Evolutionary conservation across 768 basidiomycete species (phyloP), one percentile per base, ranked within the genome.

Genomic region (Neoboletus brunneissimus): DNA sequence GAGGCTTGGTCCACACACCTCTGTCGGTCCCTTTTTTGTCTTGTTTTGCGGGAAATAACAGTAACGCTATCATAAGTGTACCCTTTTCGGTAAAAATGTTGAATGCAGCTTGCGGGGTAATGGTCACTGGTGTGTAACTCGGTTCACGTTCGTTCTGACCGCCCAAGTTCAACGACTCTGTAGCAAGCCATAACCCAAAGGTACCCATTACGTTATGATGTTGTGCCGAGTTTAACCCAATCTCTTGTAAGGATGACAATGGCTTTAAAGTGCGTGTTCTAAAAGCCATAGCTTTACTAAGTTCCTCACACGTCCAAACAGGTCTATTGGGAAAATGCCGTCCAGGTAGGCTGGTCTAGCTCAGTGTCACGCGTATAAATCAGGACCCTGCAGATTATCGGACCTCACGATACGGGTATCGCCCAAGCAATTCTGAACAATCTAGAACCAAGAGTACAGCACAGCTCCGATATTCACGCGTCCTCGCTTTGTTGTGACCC

Each of bases 291-390:
- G 16, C 42, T n/a, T 12, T 40, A 27, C 15, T 31, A n/a, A n/a
- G n/a, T 51, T 18, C 1, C n/a, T 50, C 53, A 47, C 27, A 38
- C 51, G 45, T 48, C 52, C 23, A 22, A 32, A 12, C 44, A 91
- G 89, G 90, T 92, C 20, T 93, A 93, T 63, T 93, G 91, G 91
- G 88, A 91, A 69, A 93, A 93, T 64, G 89, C 82, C 0, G 87
- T 92, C 0, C 91, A 93, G 76, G 90, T 90, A 55, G 37, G 67
- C 34, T 18, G 27, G 23, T 32, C 11, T 18, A 27, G 27, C 11
- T 54, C 45, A 42, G 6, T 54, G 23, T 20, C 34, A 27, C 5
- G 20, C 22, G 25, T 37, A 48, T 55, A 34, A 46, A 40, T 43
- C 29, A 42, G 6, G 16, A 38, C 44, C 48, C 58, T 54, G 0